Evolutionary conservation across 768 basidiomycete genomes (phyloP).

Genomic region (Agaricus blazei): DNA sequence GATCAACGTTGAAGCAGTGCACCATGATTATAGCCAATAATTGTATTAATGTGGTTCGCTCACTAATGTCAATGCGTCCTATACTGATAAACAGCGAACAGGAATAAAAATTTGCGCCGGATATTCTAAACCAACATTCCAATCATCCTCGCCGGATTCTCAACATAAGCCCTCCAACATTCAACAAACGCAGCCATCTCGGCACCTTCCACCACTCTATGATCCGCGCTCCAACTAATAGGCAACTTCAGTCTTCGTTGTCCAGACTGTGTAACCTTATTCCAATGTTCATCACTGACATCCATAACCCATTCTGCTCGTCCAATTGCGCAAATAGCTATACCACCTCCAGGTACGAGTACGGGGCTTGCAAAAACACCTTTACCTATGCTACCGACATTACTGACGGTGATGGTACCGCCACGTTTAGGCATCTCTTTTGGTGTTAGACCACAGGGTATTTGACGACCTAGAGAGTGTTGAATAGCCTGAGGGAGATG

Average conservation of each 20-base stretch:
- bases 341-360: conserved; percentile 76
- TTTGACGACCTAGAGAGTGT: conserved; percentile 46
- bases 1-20: no score
- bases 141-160: conserved; percentile 66
- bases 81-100: no score
- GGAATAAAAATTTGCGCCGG: no score
- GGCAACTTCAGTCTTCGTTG: conserved; percentile 27
- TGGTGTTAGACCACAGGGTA: conserved; percentile 57
- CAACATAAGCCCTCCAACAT: conserved; percentile 77
- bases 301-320: conserved; percentile 76
- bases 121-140: conserved; percentile 23
- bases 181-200: conserved; percentile 88
- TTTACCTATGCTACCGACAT: conserved; percentile 75
- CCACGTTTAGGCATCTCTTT: conserved; percentile 72
- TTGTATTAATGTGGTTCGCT: no score
- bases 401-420: conserved; percentile 77
- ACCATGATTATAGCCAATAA: no score
- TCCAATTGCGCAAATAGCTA: conserved; percentile 82
- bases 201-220: conserved; percentile 84
- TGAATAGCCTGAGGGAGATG: no score
- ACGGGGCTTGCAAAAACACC: conserved; percentile 71
- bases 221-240: conserved; percentile 85
- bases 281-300: conserved; percentile 37
- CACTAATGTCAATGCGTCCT: not conserved
- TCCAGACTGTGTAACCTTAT: conserved; percentile 7